Base-by-base conservation (phyloP, 345 rosid genomes). In the Eucalyptus virginea region DNA sequence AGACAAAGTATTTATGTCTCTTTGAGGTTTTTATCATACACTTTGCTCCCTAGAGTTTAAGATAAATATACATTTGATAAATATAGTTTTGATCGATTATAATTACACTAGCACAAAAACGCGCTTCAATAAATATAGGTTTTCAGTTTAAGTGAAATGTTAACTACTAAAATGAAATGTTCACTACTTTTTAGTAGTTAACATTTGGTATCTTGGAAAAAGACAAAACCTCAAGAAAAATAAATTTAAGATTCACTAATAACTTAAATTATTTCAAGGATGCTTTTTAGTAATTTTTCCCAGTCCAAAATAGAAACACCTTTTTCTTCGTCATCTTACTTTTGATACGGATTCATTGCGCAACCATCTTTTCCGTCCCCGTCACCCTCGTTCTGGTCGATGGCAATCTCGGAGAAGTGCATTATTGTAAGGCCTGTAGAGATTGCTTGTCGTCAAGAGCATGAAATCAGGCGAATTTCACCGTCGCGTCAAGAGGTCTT, bases 41-140 rank as follows among this genome's bases (percentile, higher is more conserved):
- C 0, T 56, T 56, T 4, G 60, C 60, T 60, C 2, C 4, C 2
- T 0, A 28, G 1, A 60, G 67, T 60, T 51, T 51, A 17, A 17
- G 54, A 17, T 51, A 18, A 51, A 51, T 51, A 18, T 51, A 51
- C 0, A 0, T 17, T 18, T 17, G 21, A 16, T 50, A 16, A 0
- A 50, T 16, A 50, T 16, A 50, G 8, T 4, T 21, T 54, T 54
- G 12, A 54, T 54, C 3, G 26, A 54, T 54, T 54, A 54, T 54
- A 23, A 23, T 56, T 24, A 56, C 0, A 0, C 0, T 24, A 52
- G 1, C 56, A 52, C 8, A 1, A 52, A 8, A 52, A 19, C 0
- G 10, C 24, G 6, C 0, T 56, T 56, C 24, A 6, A 24, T 56
- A 56, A 0, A 1, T 9, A 24, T 2, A 23, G 0, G 1, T 11